Evolutionary conservation across 495 filamentous ascomycete species (phyloP), one percentile per base, ranked within the genome.

Genomic region (Cercophora sp.): DNA sequence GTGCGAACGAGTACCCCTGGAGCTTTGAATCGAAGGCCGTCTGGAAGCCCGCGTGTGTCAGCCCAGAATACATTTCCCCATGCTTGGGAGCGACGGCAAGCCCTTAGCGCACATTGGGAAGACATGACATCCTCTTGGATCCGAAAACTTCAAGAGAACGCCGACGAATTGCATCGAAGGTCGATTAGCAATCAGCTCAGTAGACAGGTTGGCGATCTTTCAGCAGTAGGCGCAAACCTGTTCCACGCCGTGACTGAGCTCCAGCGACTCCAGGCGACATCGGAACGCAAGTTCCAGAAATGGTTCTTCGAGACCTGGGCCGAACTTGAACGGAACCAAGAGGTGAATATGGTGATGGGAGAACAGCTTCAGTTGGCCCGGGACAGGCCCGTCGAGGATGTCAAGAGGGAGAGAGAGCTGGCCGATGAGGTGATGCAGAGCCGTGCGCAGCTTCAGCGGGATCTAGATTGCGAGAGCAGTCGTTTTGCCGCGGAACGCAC

Each of bases 41-140:
- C n/a, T n/a, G n/a, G n/a, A n/a, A n/a, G n/a, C n/a, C n/a, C n/a
- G n/a, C n/a, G n/a, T n/a, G n/a, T n/a, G n/a, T n/a, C n/a, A 27
- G 57, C 67, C 34, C 70, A 72, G 52, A 76, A 71, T 39, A 77
- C 85, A 2, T 95, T 97, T 65, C 93, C 94, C 13, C 94, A 98
- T 70, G 93, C 93, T 1, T 98, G 97, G 57, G 91, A 98, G 66
- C 81, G 93, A 34, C 97, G 94, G 93, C 94, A 98, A 58, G 89
- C 86, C 0, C 74, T 98, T 4, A 97, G 93, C 0, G 93, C 94
- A 11, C 93, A 96, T 58, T 98, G 94, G 93, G 93, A 98, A 67
- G 93, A 94, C n/a, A 79, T 97, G 51, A 98, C 93, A 1, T 88
- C 88, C 47, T 97, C 94, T 70, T 97, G 93, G 93, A 92, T 98